Percentiles rank a stretch among this genome's conserved stretches.
Evolutionary conservation across 75 land plant genomes (phyloP).

Genomic region (Isoetes taiwanensis): DNA sequence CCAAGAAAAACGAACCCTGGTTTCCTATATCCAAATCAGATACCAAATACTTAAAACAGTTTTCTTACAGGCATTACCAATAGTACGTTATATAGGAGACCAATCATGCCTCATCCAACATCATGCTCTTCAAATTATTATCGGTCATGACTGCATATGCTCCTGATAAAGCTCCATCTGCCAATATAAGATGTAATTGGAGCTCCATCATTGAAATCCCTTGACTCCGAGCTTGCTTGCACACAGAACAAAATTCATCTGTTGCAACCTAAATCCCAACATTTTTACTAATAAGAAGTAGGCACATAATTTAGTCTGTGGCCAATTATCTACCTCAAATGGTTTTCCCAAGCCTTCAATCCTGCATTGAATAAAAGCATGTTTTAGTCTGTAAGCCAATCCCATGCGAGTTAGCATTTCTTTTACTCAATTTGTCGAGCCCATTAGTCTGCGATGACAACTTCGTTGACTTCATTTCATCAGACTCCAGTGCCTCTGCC

Average conservation of each 20-base stretch:
- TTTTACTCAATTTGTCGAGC: too few species aligned
- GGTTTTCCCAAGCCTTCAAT: constrained; percentile 27
- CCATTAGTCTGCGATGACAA: too few species aligned
- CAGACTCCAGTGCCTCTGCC: too few species aligned
- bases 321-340: constrained; percentile 10
- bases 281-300: neutral
- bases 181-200: constrained; percentile 20
- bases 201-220: constrained; percentile 15
- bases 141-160: constrained; percentile 16
- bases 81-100: neutral
- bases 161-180: constrained; percentile 20
- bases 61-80: neutral
- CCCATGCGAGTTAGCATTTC: constrained; percentile 10
- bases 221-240: constrained; percentile 12
- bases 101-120: constrained; percentile 14
- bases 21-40: constrained; percentile 12
- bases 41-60: neutral
- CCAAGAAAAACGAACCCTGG: constrained; percentile 19
- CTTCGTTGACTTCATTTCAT: too few species aligned
- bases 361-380: constrained; percentile 17
- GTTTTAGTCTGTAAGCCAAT: constrained; percentile 17
- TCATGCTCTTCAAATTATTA: neutral
- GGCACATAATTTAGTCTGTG: neutral
- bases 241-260: constrained; percentile 14
- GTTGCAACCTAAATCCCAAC: constrained; percentile 15